Evolutionary conservation across 2,329 filamentous ascomycete species (phyloP).

Genomic region (Penicillium rolfsii): DNA sequence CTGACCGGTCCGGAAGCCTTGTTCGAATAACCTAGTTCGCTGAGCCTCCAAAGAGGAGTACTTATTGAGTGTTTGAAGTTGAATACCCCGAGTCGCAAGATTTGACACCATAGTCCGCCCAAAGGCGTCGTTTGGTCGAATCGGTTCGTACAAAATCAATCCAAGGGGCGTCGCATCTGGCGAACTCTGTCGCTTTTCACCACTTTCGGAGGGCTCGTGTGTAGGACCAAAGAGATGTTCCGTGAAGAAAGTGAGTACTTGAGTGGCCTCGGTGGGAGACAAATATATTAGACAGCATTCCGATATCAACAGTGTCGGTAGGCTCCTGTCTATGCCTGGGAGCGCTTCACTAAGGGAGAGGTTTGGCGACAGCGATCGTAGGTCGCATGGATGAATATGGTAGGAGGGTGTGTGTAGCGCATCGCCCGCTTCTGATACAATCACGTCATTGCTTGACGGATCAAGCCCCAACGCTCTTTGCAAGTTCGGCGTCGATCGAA

Average conservation of each 20-base stretch:
- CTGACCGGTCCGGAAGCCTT: slow-evolving; percentile 65
- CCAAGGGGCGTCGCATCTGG: slow-evolving; percentile 54
- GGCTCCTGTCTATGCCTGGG: slow-evolving; percentile 54
- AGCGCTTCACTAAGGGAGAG: slow-evolving; percentile 32
- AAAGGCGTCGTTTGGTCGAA: slow-evolving; percentile 81
- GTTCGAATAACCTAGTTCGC: slow-evolving; percentile 63
- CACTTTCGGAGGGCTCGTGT: slow-evolving; percentile 27
- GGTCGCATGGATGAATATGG: slow-evolving; percentile 68
- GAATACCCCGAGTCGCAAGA: slow-evolving; percentile 77
- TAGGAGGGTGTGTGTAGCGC: slow-evolving; percentile 53
- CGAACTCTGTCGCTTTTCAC: slow-evolving; percentile 6
- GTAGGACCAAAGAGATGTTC: slow-evolving; percentile 49
- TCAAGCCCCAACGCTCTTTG: slow-evolving; percentile 38
- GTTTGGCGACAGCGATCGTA: slow-evolving; percentile 59
- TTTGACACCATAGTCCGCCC: slow-evolving; percentile 92
- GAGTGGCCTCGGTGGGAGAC: slow-evolving; percentile 63
- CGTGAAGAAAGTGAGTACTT: slow-evolving; percentile 68
- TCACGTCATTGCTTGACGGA: slow-evolving; percentile 36
- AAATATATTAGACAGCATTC: slow-evolving; percentile 97
- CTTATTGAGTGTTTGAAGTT: slow-evolving; percentile 76
- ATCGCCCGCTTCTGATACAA: slow-evolving; percentile 44
- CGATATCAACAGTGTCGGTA: slow-evolving; percentile 84
- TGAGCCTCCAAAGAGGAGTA: slow-evolving; percentile 74
- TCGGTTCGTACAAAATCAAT: slow-evolving; percentile 85
- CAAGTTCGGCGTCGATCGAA: slow-evolving; percentile 39